phyloP scores from a whole-genome alignment of 2,329 filamentous ascomycete genomes.

The Pseudogymnoascus sp. region DNA sequence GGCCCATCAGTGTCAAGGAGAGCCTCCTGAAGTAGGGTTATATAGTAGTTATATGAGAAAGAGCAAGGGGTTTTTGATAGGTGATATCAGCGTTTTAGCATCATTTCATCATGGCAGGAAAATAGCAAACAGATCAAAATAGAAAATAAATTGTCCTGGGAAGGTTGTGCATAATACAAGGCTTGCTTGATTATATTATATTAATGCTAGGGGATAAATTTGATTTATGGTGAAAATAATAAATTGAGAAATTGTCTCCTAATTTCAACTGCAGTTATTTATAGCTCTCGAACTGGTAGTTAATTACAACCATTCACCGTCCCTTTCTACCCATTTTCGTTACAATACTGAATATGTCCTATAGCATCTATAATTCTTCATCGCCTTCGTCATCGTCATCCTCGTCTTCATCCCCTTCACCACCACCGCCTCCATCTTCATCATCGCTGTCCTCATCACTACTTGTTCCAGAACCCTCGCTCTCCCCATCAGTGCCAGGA shows the following conservation, averaged over 20 bases:
- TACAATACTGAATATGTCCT: slow-evolving; percentile 1
- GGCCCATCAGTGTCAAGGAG: slow-evolving; percentile 72
- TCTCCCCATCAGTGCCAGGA: slow-evolving; percentile 45
- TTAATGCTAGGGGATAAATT: no score
- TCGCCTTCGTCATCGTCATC: slow-evolving; percentile 20
- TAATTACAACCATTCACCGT: background rate
- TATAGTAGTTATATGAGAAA: slow-evolving; percentile 27
- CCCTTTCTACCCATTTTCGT: background rate
- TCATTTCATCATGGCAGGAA: background rate
- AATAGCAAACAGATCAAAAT: background rate
- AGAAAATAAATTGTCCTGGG: background rate
- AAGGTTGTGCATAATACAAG: background rate
- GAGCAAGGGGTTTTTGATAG: background rate
- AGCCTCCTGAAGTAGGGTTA: slow-evolving; percentile 59
- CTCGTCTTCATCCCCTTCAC: slow-evolving; percentile 42
- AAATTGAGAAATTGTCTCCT: background rate
- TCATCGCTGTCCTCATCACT: slow-evolving; percentile 24
- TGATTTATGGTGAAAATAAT: background rate
- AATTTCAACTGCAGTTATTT: background rate
- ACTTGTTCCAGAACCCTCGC: slow-evolving; percentile 46
- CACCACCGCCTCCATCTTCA: slow-evolving; percentile 30
- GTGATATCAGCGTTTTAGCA: slow-evolving; percentile 11
- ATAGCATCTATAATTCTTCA: slow-evolving; percentile 19
- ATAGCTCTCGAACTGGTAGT: background rate
- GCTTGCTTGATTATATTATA: no score